These are phyloP conservation scores for Pilaira anomala DNA, from an alignment of 192 early-diverging fungal species.

Conservation along the genomic window DNA sequence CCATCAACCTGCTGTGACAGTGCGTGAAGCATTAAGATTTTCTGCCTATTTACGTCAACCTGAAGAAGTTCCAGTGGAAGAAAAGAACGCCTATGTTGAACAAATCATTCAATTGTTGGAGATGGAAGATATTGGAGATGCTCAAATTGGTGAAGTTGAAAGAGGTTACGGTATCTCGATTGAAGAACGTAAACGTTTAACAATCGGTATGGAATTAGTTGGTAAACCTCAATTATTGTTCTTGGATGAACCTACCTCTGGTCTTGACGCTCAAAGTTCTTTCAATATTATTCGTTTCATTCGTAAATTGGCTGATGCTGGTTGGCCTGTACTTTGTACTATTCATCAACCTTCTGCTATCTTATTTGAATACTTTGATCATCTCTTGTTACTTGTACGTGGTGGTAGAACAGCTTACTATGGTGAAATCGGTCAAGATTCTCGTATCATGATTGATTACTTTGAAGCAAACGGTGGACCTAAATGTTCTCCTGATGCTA, in stretches of 20 bases:
- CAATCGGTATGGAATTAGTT: constrained; percentile 82
- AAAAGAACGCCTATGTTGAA: constrained; percentile 52
- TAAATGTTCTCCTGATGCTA: constrained; percentile 60
- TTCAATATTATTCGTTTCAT: constrained; percentile 74
- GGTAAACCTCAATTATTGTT: constrained; percentile 76
- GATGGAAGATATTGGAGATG: constrained; percentile 59
- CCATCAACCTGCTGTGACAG: constrained; percentile 83
- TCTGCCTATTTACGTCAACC: constrained; percentile 72
- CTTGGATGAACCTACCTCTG: constrained; percentile 70
- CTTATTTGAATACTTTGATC: constrained; percentile 83
- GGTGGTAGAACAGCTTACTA: constrained; percentile 80
- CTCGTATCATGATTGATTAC: constrained; percentile 61
- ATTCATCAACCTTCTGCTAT: constrained; percentile 86
- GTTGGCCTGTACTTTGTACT: constrained; percentile 72
- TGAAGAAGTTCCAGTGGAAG: constrained; percentile 41
- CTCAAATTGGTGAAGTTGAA: constrained; percentile 48
- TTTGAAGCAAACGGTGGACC: constrained; percentile 73
- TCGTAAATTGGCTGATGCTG: constrained; percentile 61
- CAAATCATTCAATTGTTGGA: constrained; percentile 55
- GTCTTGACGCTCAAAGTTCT: constrained; percentile 78
- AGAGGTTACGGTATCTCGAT: constrained; percentile 70
- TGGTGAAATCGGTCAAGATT: constrained; percentile 73
- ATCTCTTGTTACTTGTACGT: constrained; percentile 72
- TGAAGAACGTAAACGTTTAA: constrained; percentile 78
- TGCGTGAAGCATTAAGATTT: constrained; percentile 84